Conservation (phyloP, 768 basidiomycete genomes). For the Omphalotus guepiniiformis region DNA sequence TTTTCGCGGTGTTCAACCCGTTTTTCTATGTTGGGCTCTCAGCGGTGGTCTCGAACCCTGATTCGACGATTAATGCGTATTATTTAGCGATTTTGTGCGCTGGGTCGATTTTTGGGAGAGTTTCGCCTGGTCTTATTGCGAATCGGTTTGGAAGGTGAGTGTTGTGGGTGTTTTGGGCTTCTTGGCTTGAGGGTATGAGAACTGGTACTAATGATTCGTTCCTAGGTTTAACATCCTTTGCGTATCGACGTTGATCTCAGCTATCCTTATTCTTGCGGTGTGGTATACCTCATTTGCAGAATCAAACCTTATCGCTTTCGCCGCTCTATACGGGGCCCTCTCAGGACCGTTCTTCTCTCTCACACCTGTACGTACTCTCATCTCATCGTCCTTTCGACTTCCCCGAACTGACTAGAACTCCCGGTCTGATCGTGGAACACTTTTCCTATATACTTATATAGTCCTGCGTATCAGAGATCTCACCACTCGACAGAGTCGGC, state of each 20-base stretch:
- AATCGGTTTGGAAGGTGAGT: constrained; percentile 21
- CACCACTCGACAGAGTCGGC: constrained; percentile 21
- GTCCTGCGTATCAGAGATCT: constrained; percentile 19
- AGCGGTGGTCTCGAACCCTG: constrained; percentile 13
- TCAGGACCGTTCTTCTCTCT: constrained; percentile 24
- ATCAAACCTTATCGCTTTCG: constrained; percentile 20
- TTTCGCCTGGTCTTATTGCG: constrained; percentile 19
- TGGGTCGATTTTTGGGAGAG: constrained; percentile 21
- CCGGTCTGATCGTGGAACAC: background rate
- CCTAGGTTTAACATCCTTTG: constrained; percentile 18
- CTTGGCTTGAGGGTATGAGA: background rate
- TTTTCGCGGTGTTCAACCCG: constrained; percentile 21
- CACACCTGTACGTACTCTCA: constrained; percentile 12
- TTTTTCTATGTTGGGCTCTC: constrained; percentile 25
- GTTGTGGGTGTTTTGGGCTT: no score
- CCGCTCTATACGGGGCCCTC: constrained; percentile 20
- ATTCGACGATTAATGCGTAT: constrained; percentile 18
- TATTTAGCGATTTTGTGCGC: constrained; percentile 23
- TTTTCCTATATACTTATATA: constrained; percentile 1
- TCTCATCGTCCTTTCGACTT: background rate
- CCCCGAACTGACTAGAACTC: background rate
- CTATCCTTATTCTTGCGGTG: constrained; percentile 19
- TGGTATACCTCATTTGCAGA: constrained; percentile 19
- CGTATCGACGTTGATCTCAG: constrained; percentile 12
- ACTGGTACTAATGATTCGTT: background rate